These are phyloP conservation scores for Pseudogymnoascus sp. DNA, from an alignment of 2,329 filamentous ascomycete species.

Conservation along the genomic window DNA sequence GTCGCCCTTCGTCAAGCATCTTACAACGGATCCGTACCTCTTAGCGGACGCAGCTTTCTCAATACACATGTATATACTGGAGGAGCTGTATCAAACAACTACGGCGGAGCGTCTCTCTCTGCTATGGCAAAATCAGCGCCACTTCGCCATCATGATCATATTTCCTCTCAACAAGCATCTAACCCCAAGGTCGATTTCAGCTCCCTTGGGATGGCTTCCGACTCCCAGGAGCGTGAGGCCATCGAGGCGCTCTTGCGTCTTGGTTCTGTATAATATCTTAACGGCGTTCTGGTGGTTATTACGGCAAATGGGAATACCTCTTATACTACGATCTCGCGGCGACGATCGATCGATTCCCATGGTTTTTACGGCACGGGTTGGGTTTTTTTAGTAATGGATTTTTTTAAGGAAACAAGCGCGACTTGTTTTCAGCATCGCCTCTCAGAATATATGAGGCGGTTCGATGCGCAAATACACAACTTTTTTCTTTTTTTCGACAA, in stretches of 20 bases:
- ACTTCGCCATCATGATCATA: constrained; percentile 17
- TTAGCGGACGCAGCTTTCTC: constrained; percentile 37
- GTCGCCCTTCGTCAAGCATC: constrained; percentile 69
- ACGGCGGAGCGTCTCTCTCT: constrained; percentile 25
- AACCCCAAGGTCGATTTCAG: constrained; percentile 44
- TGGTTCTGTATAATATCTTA: constrained; percentile 59
- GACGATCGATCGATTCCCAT: constrained; percentile 10
- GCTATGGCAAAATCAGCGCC: constrained; percentile 28
- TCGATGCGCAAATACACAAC: constrained; percentile 2
- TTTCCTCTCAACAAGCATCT: constrained; percentile 38
- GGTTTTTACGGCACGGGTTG: neutral
- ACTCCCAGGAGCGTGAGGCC: constrained; percentile 72
- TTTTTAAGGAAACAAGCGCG: neutral
- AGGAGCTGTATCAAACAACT: constrained; percentile 20
- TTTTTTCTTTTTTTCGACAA: neutral
- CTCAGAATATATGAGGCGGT: constrained; percentile 1
- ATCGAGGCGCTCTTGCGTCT: constrained; percentile 74
- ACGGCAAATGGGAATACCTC: constrained; percentile 2
- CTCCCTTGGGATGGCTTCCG: constrained; percentile 35
- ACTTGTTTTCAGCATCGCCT: constrained; percentile 2
- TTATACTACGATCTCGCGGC: constrained; percentile 9
- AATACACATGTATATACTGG: constrained; percentile 43
- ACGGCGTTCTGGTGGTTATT: constrained; percentile 7
- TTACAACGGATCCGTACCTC: constrained; percentile 51
- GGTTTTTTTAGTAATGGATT: constrained; percentile 1